Base-by-base conservation (phyloP, 2,329 filamentous ascomycete genomes). In the Elsinoe necatrix region DNA sequence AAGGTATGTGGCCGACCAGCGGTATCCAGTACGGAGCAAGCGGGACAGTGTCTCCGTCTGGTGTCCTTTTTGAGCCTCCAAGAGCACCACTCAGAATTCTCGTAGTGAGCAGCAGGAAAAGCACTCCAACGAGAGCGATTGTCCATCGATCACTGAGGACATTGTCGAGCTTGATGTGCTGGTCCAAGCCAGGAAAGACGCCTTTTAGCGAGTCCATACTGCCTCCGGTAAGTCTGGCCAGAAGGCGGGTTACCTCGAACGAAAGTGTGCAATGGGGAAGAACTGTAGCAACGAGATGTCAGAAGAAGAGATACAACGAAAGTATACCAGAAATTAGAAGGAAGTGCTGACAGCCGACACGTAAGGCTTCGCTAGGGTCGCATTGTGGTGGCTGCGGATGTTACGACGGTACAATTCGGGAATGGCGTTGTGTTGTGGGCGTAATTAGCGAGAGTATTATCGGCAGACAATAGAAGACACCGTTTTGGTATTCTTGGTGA, bases 11-110 rank as follows among this genome's bases (percentile, higher is more conserved):
- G 37, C 80, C 79, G 7, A 84, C 34, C 54, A 77, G 72, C 1
- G 82, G 81, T 6, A 84, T 66, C 78, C 80, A 85, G 67, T 84
- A 84, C 25, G 80, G 79, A 20, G 77, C 61, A 57, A 73, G 67
- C 65, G 76, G 76, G 59, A 79, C 73, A 55, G 68, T 68, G 18
- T 61, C 56, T 51, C 64, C 66, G 62, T 67, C 34, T 8, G 55
- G 51, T 29, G 57, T 56, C 34, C 34, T 56, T 31, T 57, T 58
- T 3, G 59, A 58, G 0, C 29, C 18, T 4, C 58, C 57, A 1
- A 58, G 21, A 16, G 56, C 25, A 21, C 57, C 57, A 27, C 57
- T 59, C 8, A 61, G 27, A 7, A 61, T 48, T 23, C 59, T 52
- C 4, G 59, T 61, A 6, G 57, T 55, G 37, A 59, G 31, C 16